Percentiles rank a stretch among this genome's conserved stretches.
These are phyloP conservation scores for Bonia amplexicaulis DNA, from an alignment of 176 grass and related monocot genomes.

Conservation along the genomic window DNA sequence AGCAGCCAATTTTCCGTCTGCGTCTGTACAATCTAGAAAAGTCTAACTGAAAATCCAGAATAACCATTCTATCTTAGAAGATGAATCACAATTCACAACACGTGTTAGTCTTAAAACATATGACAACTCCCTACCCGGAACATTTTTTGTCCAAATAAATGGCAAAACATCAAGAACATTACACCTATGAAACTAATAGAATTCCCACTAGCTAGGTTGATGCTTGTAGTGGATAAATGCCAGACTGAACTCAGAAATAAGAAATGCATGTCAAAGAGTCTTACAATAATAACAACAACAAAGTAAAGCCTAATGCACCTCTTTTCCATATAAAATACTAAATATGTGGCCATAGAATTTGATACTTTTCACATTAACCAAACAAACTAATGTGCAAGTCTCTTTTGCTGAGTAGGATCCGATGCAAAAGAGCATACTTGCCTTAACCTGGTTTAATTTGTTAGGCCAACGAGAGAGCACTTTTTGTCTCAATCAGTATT, in stretches of 20 bases:
- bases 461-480: constrained; percentile 29
- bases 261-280: neutral
- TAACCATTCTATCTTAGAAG: neutral
- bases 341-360: constrained; percentile 5
- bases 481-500: constrained; percentile 16
- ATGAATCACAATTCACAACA: neutral
- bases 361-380: neutral
- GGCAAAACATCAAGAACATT: neutral
- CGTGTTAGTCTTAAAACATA: neutral
- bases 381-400: neutral
- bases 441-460: constrained; percentile 27
- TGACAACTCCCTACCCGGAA: neutral
- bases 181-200: neutral
- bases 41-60: neutral
- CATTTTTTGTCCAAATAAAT: neutral
- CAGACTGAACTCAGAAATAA: neutral
- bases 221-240: neutral
- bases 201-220: neutral
- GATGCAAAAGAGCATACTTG: constrained; percentile 29
- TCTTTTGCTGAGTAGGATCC: constrained; percentile 44
- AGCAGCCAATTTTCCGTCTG: neutral
- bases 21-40: neutral
- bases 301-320: neutral
- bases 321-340: neutral
- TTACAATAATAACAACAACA: neutral